Evolutionary conservation across 768 basidiomycete genomes (phyloP).

Genomic region (Pisolithus albus): DNA sequence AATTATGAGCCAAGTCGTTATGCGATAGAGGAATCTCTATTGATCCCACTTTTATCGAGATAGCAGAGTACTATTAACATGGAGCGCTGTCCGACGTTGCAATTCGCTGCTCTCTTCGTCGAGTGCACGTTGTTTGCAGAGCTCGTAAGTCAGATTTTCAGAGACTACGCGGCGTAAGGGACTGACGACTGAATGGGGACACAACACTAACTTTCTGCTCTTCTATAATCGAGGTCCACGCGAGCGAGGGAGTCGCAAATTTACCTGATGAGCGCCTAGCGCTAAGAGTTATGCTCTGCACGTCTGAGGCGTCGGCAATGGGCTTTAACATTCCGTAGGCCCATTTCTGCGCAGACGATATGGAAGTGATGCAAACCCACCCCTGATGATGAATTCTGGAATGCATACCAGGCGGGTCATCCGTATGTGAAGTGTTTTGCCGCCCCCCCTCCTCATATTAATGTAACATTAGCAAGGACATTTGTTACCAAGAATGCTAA

Average conservation of each 20-base stretch:
- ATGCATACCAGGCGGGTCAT: constrained; percentile 51
- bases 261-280: constrained; percentile 27
- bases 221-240: no score
- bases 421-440: background rate
- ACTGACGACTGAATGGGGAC: no score
- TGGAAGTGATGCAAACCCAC: background rate
- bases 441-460: constrained; percentile 13
- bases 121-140: no score
- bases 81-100: no score
- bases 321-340: constrained; percentile 53
- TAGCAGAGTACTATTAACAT: no score
- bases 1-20: no score
- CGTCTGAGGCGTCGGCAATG: constrained; percentile 21
- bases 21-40: no score
- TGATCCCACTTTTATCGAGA: no score
- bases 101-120: no score
- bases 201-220: no score
- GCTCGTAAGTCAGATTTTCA: no score
- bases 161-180: no score
- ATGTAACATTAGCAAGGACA: constrained; percentile 47
- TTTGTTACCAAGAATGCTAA: constrained; percentile 28
- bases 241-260: constrained; percentile 21
- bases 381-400: constrained; percentile 44
- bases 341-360: background rate
- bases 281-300: background rate